These are phyloP conservation scores for Rhizopogon vesiculosus DNA, from an alignment of 768 basidiomycete species.

Conservation along the genomic window DNA sequence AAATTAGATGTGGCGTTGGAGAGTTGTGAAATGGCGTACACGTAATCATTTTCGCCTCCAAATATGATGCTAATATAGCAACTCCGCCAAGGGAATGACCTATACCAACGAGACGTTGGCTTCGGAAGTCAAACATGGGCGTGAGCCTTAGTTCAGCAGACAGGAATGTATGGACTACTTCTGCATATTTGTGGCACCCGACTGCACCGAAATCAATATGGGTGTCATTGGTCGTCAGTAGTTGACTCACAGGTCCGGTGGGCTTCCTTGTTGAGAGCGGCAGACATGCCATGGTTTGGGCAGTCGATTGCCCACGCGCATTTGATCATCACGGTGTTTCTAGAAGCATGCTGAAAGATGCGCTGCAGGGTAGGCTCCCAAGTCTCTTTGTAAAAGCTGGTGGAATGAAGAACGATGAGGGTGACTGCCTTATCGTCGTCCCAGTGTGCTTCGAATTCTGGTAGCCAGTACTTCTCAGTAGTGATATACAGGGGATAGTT, in stretches of 20 bases:
- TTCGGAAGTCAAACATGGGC: slow-evolving; percentile 41
- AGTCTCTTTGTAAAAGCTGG: slow-evolving; percentile 72
- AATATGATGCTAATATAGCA: slow-evolving; percentile 57
- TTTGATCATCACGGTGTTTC: slow-evolving; percentile 15
- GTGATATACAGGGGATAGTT: slow-evolving; percentile 47
- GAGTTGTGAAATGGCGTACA: slow-evolving; percentile 33
- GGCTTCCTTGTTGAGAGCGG: slow-evolving; percentile 44
- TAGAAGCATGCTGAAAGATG: slow-evolving; percentile 33
- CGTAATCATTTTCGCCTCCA: slow-evolving; percentile 45
- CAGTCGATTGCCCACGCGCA: slow-evolving; percentile 65
- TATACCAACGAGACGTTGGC: slow-evolving; percentile 52
- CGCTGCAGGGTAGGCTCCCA: slow-evolving; percentile 59
- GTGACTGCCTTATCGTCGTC: slow-evolving; percentile 44
- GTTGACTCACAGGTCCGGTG: slow-evolving; percentile 46
- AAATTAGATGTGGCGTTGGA: no score
- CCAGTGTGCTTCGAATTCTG: slow-evolving; percentile 31
- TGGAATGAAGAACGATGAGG: slow-evolving; percentile 60
- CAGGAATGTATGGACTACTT: slow-evolving; percentile 55
- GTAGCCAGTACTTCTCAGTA: slow-evolving; percentile 54
- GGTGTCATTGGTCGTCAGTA: neutral
- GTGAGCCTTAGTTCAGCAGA: slow-evolving; percentile 33
- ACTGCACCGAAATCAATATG: slow-evolving; percentile 31
- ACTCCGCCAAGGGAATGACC: slow-evolving; percentile 70
- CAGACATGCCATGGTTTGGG: slow-evolving; percentile 68
- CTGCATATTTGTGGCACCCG: slow-evolving; percentile 60